These are phyloP conservation scores for Candida sonorensis DNA, from an alignment of 805 yeast genomes.

Conservation along the genomic window DNA sequence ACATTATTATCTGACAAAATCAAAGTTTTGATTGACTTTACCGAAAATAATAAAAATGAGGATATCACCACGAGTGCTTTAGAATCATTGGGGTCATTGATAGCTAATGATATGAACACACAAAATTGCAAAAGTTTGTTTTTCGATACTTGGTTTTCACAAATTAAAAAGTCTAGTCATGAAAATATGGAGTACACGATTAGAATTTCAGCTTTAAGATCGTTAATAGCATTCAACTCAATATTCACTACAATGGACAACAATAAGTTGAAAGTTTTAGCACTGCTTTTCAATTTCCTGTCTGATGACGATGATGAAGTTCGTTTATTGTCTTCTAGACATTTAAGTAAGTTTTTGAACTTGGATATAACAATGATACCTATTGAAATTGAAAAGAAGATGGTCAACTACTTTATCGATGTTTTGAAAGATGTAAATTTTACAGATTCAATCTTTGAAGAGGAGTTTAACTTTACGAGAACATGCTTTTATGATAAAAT, in stretches of 20 bases:
- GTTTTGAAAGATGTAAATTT: background rate
- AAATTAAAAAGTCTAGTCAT: conserved; percentile 23
- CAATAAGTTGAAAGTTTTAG: conserved; percentile 5
- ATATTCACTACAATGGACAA: conserved; percentile 2
- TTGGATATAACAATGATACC: conserved; percentile 23
- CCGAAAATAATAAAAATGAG: conserved; percentile 31
- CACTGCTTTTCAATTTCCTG: conserved; percentile 32
- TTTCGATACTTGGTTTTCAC: conserved; percentile 22
- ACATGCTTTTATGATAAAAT: background rate
- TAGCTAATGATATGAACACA: conserved; percentile 1
- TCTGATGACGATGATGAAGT: conserved; percentile 65
- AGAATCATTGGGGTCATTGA: conserved; percentile 39
- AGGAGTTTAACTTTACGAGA: conserved; percentile 5
- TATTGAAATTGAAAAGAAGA: conserved; percentile 23
- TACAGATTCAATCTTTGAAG: conserved; percentile 2
- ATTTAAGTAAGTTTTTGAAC: conserved; percentile 28
- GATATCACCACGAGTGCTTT: conserved; percentile 42
- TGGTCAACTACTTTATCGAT: conserved; percentile 11
- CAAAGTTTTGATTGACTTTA: conserved; percentile 23
- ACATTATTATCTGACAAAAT: conserved; percentile 17
- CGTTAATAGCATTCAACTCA: conserved; percentile 30
- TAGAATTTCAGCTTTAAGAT: conserved; percentile 38
- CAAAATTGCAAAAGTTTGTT: too few relatives aligned
- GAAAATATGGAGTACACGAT: conserved; percentile 41
- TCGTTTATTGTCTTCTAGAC: conserved; percentile 39